Evolutionary conservation across 495 filamentous ascomycete species (phyloP), one percentile per base, ranked within the genome.

Genomic region (Penicillium macrosclerotiorum): DNA sequence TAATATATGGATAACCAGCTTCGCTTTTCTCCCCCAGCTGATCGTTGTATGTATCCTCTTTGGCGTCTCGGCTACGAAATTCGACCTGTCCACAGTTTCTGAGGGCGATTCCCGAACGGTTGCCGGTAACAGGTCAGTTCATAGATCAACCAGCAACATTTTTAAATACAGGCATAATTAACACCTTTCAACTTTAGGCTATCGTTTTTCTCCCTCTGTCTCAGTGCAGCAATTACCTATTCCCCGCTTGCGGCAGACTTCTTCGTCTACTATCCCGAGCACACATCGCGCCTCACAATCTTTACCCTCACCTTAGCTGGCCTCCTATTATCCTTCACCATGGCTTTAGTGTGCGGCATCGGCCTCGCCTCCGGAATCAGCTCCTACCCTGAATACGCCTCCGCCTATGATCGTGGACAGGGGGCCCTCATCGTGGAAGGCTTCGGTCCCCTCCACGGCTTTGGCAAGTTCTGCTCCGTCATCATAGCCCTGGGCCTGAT

Each of bases 391-490:
- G 65, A 67, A 3, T 88, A 84, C 66, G 57, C 60, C 2, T 59
- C 67, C 4, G 85, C 85, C 2, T 86, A 82, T 47, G 52, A 54
- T 14, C 43, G 19, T 16, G 69, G 69, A 29, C 71, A 57, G 54
- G 73, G 74, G 37, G 74, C 74, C 11, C 74, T 91, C 1, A 78
- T 90, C 11, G 81, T 86, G 6, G 77, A 82, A 54, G 85, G 76
- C 14, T 86, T 77, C 56, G 67, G 63, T 2, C 76, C 80, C 0
- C 71, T 89, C 0, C 77, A 79, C 29, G 68, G 66, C 0, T 91
- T 91, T 49, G 86, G 86, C 31, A 82, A 83, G 51, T 85, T 89
- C 71, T 85, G 83, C 60, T 75, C 78, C 14, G 84, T 89, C 1
- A 59, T 91, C n/a, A 69, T 85, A 6, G 82, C 84, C 0, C 67